These are phyloP conservation scores for Agastache rugosa DNA, from an alignment of 257 asterid genomes.

Conservation along the genomic window DNA sequence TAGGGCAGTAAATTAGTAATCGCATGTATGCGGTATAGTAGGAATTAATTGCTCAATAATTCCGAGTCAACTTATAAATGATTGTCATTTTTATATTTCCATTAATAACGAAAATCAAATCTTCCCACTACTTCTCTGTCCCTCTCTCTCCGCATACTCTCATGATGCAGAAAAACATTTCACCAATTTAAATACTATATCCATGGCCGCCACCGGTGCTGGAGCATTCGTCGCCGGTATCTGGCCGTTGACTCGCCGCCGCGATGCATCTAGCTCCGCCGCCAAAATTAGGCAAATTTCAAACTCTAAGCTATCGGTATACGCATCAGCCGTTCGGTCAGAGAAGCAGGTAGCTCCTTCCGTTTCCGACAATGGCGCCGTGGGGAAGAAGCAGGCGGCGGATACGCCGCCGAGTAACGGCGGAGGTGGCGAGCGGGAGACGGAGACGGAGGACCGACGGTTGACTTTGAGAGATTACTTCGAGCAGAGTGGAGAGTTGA, in stretches of 20 bases:
- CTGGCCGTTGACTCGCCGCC: constrained; percentile 33
- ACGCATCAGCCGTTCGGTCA: constrained; percentile 37
- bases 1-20: no score
- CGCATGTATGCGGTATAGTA: no score
- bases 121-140: background rate
- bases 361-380: constrained; percentile 31
- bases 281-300: background rate
- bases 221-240: constrained; percentile 31
- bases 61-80: background rate
- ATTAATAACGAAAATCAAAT: background rate
- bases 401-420: background rate
- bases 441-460: constrained; percentile 28
- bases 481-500: constrained; percentile 48
- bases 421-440: constrained; percentile 29
- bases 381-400: constrained; percentile 28
- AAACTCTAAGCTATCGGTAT: constrained; percentile 35
- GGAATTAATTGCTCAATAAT: background rate
- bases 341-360: constrained; percentile 35
- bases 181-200: background rate
- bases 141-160: background rate
- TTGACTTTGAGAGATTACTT: constrained; percentile 57
- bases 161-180: background rate
- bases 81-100: background rate
- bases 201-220: constrained; percentile 48
- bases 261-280: constrained; percentile 7